Conservation (phyloP, 345 rosid genomes). For the Combretum micranthum region DNA sequence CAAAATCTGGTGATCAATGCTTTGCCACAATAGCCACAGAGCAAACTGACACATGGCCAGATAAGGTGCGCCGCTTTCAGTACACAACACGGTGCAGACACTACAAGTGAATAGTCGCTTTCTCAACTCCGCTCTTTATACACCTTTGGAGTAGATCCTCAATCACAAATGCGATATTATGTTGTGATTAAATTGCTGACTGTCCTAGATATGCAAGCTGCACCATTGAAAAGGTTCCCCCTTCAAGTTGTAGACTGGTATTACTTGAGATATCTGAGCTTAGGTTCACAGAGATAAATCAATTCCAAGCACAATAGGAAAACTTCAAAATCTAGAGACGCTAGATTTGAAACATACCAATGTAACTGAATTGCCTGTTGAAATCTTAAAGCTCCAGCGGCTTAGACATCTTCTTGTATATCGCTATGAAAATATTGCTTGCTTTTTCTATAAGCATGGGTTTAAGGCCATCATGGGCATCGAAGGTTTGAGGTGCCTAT, state of each 20-base stretch:
- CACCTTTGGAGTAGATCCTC: constrained; percentile 20
- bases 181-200: constrained; percentile 21
- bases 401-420: constrained; percentile 34
- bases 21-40: constrained; percentile 23
- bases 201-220: constrained; percentile 30
- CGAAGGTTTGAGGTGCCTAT: constrained; percentile 24
- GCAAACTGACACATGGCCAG: constrained; percentile 12
- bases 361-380: constrained; percentile 27
- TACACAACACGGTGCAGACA: constrained; percentile 16
- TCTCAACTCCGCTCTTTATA: constrained; percentile 33
- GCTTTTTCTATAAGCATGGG: constrained; percentile 18
- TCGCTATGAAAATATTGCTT: constrained; percentile 21
- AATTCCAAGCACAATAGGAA: constrained; percentile 29
- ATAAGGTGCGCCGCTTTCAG: constrained; percentile 36
- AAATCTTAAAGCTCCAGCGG: constrained; percentile 26
- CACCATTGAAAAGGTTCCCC: constrained; percentile 28
- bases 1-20: constrained; percentile 30
- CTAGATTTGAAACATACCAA: constrained; percentile 37
- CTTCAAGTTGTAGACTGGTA: constrained; percentile 15
- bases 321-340: constrained; percentile 37
- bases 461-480: constrained; percentile 21
- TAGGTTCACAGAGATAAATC: constrained; percentile 26
- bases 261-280: constrained; percentile 27
- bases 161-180: neutral
- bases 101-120: constrained; percentile 7